Evolutionary conservation across 1,284 basidiomycete species (phyloP).

Genomic region (Marasmius oreades): DNA sequence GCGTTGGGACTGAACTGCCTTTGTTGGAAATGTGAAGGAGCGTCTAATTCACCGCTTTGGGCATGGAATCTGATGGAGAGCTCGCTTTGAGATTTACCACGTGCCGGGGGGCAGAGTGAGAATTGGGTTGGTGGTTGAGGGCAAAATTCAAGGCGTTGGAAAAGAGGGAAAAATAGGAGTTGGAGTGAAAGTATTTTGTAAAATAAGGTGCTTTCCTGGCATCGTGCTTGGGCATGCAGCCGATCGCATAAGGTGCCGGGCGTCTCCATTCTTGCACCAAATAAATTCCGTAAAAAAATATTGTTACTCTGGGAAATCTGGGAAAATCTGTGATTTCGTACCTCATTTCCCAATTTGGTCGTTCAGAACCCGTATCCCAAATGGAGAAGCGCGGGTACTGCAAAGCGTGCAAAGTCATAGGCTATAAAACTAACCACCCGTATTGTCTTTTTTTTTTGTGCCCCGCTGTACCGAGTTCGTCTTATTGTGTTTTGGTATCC

Average conservation of each 20-base stretch:
- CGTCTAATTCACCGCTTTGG: slow-evolving; percentile 11
- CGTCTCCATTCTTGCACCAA: slow-evolving; percentile 28
- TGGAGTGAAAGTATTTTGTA: slow-evolving; percentile 25
- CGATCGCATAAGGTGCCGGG: not conserved
- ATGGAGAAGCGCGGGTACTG: too few relatives aligned
- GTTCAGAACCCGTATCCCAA: not conserved
- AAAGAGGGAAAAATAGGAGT: slow-evolving; percentile 25
- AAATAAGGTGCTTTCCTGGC: slow-evolving; percentile 6
- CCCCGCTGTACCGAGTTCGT: slow-evolving; percentile 58
- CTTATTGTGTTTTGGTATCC: slow-evolving; percentile 36
- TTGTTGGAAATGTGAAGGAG: slow-evolving; percentile 27
- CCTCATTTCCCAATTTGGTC: too few relatives aligned
- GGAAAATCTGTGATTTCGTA: not conserved
- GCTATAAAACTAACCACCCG: slow-evolving; percentile 58
- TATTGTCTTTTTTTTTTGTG: slow-evolving; percentile 61
- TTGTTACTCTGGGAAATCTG: slow-evolving; percentile 15
- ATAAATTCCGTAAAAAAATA: slow-evolving; percentile 29
- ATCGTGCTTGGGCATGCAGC: slow-evolving; percentile 1
- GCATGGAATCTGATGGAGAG: slow-evolving; percentile 12
- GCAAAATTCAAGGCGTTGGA: not conserved
- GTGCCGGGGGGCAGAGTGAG: not conserved
- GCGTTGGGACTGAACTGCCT: slow-evolving; percentile 28
- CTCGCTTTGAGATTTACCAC: slow-evolving; percentile 22
- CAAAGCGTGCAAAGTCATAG: slow-evolving; percentile 3
- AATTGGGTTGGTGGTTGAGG: not conserved